Percentiles rank a stretch among this genome's conserved stretches.
Evolutionary conservation across 192 early-diverging fungal genomes (phyloP).

Genomic region (Chytriomyces sp.): DNA sequence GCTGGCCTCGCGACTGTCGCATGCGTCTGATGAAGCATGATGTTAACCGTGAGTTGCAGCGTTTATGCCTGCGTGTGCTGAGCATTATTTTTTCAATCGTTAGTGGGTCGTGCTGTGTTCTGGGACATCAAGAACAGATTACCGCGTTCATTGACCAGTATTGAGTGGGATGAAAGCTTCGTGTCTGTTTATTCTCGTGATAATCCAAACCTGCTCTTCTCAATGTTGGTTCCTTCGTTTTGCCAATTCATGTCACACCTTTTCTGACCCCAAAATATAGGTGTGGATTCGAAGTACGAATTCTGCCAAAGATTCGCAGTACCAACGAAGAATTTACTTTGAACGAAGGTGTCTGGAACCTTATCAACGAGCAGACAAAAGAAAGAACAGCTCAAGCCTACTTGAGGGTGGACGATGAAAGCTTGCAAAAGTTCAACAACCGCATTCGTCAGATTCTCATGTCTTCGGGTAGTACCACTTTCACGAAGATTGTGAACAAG

Average conservation of each 20-base stretch:
- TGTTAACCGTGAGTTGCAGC: slow-evolving; percentile 68
- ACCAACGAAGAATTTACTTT: slow-evolving; percentile 87
- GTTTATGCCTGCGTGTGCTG: neutral
- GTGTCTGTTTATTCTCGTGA: slow-evolving; percentile 96
- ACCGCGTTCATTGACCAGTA: slow-evolving; percentile 93
- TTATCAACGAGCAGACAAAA: slow-evolving; percentile 96
- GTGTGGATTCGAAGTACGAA: slow-evolving; percentile 93
- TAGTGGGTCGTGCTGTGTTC: slow-evolving; percentile 92
- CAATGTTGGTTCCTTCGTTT: slow-evolving; percentile 52
- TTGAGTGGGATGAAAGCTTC: slow-evolving; percentile 98
- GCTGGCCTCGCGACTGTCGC: slow-evolving; percentile 98
- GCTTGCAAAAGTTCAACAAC: slow-evolving; percentile 91
- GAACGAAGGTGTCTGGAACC: slow-evolving; percentile 88
- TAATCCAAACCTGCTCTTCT: slow-evolving; percentile 96
- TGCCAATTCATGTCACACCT: too few species aligned
- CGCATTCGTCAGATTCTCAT: slow-evolving; percentile 97
- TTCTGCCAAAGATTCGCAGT: slow-evolving; percentile 89
- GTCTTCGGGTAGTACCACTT: slow-evolving; percentile 96
- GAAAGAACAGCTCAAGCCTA: slow-evolving; percentile 97
- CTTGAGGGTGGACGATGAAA: slow-evolving; percentile 94
- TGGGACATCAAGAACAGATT: slow-evolving; percentile 99
- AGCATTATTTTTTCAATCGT: neutral
- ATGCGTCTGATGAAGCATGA: slow-evolving; percentile 99
- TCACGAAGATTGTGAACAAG: slow-evolving; percentile 99
- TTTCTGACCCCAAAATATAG: neutral